These are phyloP conservation scores for Alternaria ventricosa DNA, from an alignment of 2,329 filamentous ascomycete genomes.

Conservation along the genomic window DNA sequence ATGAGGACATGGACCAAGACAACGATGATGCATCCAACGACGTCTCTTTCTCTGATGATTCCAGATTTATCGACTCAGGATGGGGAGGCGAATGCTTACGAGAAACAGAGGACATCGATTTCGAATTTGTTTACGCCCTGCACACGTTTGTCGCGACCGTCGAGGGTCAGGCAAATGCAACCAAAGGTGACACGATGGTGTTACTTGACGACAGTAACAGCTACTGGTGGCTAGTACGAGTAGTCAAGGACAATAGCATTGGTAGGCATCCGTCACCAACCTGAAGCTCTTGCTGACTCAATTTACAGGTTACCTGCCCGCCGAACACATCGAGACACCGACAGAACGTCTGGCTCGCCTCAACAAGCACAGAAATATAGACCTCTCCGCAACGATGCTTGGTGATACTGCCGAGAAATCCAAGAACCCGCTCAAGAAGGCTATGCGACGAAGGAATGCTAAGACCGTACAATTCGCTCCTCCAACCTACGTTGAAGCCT, in stretches of 20 bases:
- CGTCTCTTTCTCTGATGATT: slow-evolving; percentile 62
- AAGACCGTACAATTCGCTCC: slow-evolving; percentile 88
- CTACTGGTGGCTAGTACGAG: slow-evolving; percentile 98
- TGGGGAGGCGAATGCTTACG: slow-evolving; percentile 87
- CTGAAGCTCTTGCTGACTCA: background rate
- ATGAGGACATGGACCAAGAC: slow-evolving; percentile 41
- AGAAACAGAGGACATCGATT: slow-evolving; percentile 97
- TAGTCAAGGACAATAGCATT: slow-evolving; percentile 98
- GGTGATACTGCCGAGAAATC: slow-evolving; percentile 78
- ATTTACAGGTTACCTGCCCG: slow-evolving; percentile 88
- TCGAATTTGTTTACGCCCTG: slow-evolving; percentile 97
- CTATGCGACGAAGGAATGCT: slow-evolving; percentile 79
- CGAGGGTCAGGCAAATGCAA: slow-evolving; percentile 96
- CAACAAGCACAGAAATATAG: slow-evolving; percentile 98
- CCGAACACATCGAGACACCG: slow-evolving; percentile 97
- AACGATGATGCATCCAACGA: slow-evolving; percentile 67
- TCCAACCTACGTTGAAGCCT: slow-evolving; percentile 87
- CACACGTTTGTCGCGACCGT: slow-evolving; percentile 98
- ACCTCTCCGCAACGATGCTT: slow-evolving; percentile 76
- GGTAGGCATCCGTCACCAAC: slow-evolving; percentile 54
- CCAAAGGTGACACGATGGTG: slow-evolving; percentile 98
- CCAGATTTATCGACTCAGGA: slow-evolving; percentile 71
- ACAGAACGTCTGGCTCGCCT: slow-evolving; percentile 90
- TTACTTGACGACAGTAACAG: slow-evolving; percentile 98
- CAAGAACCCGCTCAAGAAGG: slow-evolving; percentile 81